Conservation (phyloP, 352 stramenopile genomes). For the Phytopythium helicoides region DNA sequence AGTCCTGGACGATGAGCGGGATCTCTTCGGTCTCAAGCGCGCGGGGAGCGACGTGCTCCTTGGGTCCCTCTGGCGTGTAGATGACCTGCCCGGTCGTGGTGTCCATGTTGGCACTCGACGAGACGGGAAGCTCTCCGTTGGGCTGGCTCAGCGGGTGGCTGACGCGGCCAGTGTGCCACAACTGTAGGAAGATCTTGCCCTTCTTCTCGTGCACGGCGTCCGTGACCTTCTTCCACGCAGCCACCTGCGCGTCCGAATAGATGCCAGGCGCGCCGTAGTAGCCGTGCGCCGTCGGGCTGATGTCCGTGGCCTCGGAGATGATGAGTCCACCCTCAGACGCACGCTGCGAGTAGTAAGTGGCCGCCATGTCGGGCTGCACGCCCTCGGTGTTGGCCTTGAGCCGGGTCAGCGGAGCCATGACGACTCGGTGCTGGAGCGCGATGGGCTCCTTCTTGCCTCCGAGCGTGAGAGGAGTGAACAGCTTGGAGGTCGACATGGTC, state of each 20-base stretch:
- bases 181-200: constrained; percentile 29
- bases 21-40: constrained; percentile 76
- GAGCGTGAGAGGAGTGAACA: constrained; percentile 27
- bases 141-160: constrained; percentile 33
- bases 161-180: constrained; percentile 29
- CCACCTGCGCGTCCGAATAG: constrained; percentile 40
- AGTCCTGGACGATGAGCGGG: constrained; percentile 60
- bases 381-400: constrained; percentile 27
- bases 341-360: constrained; percentile 37
- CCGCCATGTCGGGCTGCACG: constrained; percentile 33
- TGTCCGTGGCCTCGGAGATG: constrained; percentile 53
- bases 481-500: constrained; percentile 25
- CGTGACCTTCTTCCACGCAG: constrained; percentile 48
- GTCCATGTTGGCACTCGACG: constrained; percentile 37
- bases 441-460: constrained; percentile 33
- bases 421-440: constrained; percentile 48
- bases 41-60: constrained; percentile 38
- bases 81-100: constrained; percentile 7
- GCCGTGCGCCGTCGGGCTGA: constrained; percentile 26
- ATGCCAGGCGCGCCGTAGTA: constrained; percentile 43
- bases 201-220: constrained; percentile 58
- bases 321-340: constrained; percentile 42
- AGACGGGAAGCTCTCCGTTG: constrained; percentile 43
- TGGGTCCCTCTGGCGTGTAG: constrained; percentile 30
- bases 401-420: constrained; percentile 54